Base-by-base conservation (phyloP, 768 basidiomycete genomes). In the Hydnomerulius pinastri region DNA sequence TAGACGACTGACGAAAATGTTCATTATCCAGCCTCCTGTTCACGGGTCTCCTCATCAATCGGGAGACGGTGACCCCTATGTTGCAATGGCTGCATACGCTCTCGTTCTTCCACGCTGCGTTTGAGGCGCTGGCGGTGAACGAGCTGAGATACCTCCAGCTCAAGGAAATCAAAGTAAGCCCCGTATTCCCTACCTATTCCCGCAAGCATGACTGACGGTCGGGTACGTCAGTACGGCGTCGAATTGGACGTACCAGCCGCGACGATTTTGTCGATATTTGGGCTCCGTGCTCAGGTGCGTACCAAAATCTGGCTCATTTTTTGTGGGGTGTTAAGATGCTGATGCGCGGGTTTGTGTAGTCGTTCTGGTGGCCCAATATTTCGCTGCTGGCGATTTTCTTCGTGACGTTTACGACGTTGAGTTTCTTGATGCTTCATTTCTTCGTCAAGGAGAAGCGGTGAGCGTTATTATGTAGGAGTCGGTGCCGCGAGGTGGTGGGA, bases 301-400 rank as follows among this genome's bases (percentile, higher is more conserved):
- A n/a, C n/a, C n/a, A n/a, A n/a, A n/a, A n/a, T n/a, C 7, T 46
- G 4, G 25, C 10, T n/a, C 25, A 8, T 38, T n/a, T n/a, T 7
- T 20, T 43, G 15, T 36, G 18, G 13, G 23, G 29, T 4, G 15
- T 35, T 15, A 18, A 28, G 24, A 55, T 24, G 28, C 40, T 62
- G 41, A 63, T 43, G 11, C 5, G 51, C 28, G 8, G n/a, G n/a
- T n/a, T n/a, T 36, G n/a, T n/a, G 25, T 43, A 82, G 78, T 93
- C 96, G 0, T 98, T 95, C 77, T 99, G 97, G 97, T 98, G 91
- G 91, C 97, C 97, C 0, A 95, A 99, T 65, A 90, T 94, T 28
- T 78, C 86, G 0, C 71, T 94, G 0, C 77, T 98, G 5, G 87
- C 77, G 6, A 90, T 93, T 41, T 93, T 93, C 74, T 95, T 98